Conservation (phyloP, 1,139 yeast species). For the Taphrina sp. region DNA sequence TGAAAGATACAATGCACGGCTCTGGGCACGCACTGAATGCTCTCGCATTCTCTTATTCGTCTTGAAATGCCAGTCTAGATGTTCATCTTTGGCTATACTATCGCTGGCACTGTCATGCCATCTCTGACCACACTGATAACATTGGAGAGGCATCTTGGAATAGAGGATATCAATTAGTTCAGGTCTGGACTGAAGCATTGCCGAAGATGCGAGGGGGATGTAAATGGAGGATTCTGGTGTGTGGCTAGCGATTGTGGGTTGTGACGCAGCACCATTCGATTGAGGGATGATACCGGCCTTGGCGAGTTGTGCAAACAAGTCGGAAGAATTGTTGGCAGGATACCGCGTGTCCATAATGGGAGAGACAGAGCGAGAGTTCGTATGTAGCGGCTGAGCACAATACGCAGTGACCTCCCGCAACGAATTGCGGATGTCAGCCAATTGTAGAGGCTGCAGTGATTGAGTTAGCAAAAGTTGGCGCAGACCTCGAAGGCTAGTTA, state of each 20-base stretch:
- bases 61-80: conserved; percentile 95
- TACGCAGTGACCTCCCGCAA: conserved; percentile 12
- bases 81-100: conserved; percentile 54
- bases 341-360: too few relatives aligned
- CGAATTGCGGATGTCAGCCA: conserved; percentile 5
- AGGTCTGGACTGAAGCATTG: conserved; percentile 41
- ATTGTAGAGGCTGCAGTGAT: conserved; percentile 4
- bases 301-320: conserved; percentile 18
- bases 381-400: conserved; percentile 13
- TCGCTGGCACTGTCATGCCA: conserved; percentile 67
- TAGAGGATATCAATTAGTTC: conserved; percentile 50
- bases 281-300: conserved; percentile 8
- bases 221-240: not conserved
- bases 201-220: conserved; percentile 28
- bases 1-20: conserved; percentile 79
- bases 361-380: not conserved
- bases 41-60: conserved; percentile 75
- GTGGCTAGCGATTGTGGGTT: not conserved
- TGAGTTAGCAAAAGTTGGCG: conserved; percentile 4
- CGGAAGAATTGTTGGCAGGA: not conserved
- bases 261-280: not conserved
- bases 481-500: conserved; percentile 11
- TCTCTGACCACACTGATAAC: conserved; percentile 86
- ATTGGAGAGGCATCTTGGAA: conserved; percentile 68
- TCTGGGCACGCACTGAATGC: conserved; percentile 51